Percentiles rank a stretch among this genome's conserved stretches.
phyloP scores from a whole-genome alignment of 1,284 basidiomycete species.

The Coniferiporia sulphurascens region DNA sequence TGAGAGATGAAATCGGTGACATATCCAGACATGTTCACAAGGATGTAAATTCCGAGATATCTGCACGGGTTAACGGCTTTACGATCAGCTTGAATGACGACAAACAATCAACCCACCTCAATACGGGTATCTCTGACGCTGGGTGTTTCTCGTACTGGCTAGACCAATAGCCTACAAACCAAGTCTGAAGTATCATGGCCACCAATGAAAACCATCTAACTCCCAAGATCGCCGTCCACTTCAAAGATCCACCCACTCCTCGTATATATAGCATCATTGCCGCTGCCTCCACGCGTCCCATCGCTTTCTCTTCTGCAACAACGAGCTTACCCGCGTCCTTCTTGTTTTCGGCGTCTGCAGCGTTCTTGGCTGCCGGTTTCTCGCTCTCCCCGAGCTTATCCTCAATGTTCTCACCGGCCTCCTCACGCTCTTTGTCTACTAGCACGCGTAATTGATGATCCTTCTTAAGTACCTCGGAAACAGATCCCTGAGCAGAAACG shows the following conservation, averaged over 20 bases:
- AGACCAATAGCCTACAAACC: slow-evolving; percentile 39
- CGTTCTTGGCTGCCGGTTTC: background rate
- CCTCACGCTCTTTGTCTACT: slow-evolving; percentile 19
- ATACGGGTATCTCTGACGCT: slow-evolving; percentile 33
- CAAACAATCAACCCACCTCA: slow-evolving; percentile 33
- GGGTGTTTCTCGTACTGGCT: slow-evolving; percentile 30
- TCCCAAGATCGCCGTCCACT: slow-evolving; percentile 14
- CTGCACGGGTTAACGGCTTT: slow-evolving; percentile 13
- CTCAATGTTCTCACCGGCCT: slow-evolving; percentile 10
- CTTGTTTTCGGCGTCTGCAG: slow-evolving; percentile 10
- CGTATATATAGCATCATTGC: slow-evolving; percentile 16
- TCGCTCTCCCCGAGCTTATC: slow-evolving; percentile 13
- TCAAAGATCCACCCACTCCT: slow-evolving; percentile 15
- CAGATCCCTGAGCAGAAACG: slow-evolving; percentile 22
- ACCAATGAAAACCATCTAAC: background rate
- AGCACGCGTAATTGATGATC: slow-evolving; percentile 21
- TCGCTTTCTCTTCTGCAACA: slow-evolving; percentile 38
- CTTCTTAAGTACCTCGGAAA: slow-evolving; percentile 24
- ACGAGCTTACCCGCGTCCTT: slow-evolving; percentile 29
- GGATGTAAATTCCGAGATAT: slow-evolving; percentile 24
- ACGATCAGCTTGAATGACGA: slow-evolving; percentile 20
- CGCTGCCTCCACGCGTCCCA: slow-evolving; percentile 34
- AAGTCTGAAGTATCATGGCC: slow-evolving; percentile 20
- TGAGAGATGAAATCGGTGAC: background rate
- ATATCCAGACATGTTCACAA: slow-evolving; percentile 27